Conservation (phyloP, 805 yeast genomes). For the Teunomyces lycoperdinae region DNA sequence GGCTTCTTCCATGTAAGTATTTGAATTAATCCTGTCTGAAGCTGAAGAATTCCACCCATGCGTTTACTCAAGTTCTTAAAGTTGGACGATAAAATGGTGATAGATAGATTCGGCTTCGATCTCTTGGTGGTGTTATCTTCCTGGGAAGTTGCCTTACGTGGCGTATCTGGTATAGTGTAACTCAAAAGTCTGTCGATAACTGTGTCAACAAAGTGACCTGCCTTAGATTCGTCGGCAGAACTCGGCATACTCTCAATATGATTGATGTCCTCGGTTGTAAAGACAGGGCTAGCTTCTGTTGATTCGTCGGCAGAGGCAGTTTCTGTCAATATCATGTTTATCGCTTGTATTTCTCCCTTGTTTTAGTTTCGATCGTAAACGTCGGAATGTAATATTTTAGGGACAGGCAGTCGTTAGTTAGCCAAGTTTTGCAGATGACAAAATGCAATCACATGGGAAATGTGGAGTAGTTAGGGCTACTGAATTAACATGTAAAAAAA, state of each 20-base stretch:
- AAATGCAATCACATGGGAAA: constrained; percentile 5
- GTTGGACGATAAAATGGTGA: constrained; percentile 54
- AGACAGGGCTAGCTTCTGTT: neutral
- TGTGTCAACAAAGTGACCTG: constrained; percentile 53
- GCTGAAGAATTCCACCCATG: constrained; percentile 53
- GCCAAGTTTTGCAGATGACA: too few species aligned
- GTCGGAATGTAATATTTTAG: too few species aligned
- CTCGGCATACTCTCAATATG: neutral
- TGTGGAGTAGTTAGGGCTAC: constrained; percentile 2
- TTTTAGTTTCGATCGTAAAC: too few species aligned
- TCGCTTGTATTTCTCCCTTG: neutral
- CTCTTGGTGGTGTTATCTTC: constrained; percentile 33
- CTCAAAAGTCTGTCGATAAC: constrained; percentile 52
- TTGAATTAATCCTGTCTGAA: constrained; percentile 61
- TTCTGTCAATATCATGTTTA: neutral
- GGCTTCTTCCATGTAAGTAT: constrained; percentile 76
- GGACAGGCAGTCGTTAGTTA: too few species aligned
- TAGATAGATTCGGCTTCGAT: constrained; percentile 53
- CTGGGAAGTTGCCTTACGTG: constrained; percentile 11
- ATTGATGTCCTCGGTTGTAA: neutral
- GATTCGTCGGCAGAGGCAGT: neutral
- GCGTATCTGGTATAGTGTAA: constrained; percentile 48
- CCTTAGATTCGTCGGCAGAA: neutral
- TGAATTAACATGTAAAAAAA: neutral
- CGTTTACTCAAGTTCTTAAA: constrained; percentile 54